Evolutionary conservation across 768 basidiomycete genomes (phyloP), one percentile per base, ranked within the genome.

Genomic region (Kwoniella sp.): DNA sequence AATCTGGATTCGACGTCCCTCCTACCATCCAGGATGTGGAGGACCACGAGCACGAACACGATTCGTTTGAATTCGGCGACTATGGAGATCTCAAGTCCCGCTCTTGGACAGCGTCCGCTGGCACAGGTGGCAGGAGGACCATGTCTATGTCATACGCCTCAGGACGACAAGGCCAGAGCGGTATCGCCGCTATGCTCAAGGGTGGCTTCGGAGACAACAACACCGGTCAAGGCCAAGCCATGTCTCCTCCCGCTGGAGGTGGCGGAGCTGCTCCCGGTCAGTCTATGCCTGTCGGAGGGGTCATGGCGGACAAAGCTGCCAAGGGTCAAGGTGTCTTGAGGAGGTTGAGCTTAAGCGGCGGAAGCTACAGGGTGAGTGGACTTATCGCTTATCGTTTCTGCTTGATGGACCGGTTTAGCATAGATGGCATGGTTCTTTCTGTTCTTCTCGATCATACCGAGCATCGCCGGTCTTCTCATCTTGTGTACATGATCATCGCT

Each of bases 11-110:
- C 55, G 66, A 68, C 30, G 53, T 68, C 48, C 66, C 66, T 2
- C 9, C 52, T 30, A 17, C 55, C 20, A 54, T 53, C 30, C 52
- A 56, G 23, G 30, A 70, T n/a, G 23, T 60, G 15, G 53, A 69
- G 26, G 66, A 72, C 9, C 68, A 74, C 53, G 64, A 68, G 17
- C 72, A 73, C 41, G 75, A 76, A 22, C 75, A 77, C 58, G 75
- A 77, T 51, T 72, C 75, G 11, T 73, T 77, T 37, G 75, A 77
- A 45, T 74, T 77, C 63, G 75, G 73, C n/a, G 75, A 77, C 72
- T 54, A 69, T 5, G 55, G 55, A 17, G 71, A 73, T 47, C 23
- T 75, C 50, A 66, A 61, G 31, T 54, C 68, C 5, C 57, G 61
- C 23, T 63, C 65, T 11, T 76, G 75, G 75, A 47, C 34, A 23